phyloP scores from a whole-genome alignment of 371 early-diverging fungal species.

The Capniomyces stellatus region DNA sequence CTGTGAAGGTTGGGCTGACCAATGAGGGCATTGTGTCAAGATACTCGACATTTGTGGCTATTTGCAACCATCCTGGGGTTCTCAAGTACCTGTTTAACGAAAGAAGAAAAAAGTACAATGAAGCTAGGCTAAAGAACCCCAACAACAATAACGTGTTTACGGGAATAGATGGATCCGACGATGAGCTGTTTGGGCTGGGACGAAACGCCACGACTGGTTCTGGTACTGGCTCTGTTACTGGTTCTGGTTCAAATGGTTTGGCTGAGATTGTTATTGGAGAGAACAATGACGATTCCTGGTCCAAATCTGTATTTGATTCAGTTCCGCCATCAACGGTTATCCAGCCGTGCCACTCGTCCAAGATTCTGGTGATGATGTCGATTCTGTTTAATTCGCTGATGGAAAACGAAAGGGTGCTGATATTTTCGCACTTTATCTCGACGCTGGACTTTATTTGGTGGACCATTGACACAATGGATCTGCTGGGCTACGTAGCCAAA shows the following conservation, averaged over 20 bases:
- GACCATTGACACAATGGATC: slow-evolving; percentile 2
- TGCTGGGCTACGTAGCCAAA: background rate
- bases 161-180: background rate
- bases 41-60: slow-evolving; percentile 23
- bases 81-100: slow-evolving; percentile 21
- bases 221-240: background rate
- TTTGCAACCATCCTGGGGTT: slow-evolving; percentile 55
- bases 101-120: background rate
- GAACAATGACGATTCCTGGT: background rate
- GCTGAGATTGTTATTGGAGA: background rate
- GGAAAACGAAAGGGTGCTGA: slow-evolving; percentile 41
- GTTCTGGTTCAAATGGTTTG: background rate
- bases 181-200: background rate
- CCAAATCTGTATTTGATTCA: background rate
- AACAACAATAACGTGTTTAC: too few relatives aligned
- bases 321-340: background rate
- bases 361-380: slow-evolving; percentile 28
- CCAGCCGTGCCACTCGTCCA: slow-evolving; percentile 6
- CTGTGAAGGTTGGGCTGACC: background rate
- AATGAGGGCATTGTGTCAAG: slow-evolving; percentile 6
- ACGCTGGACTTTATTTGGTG: slow-evolving; percentile 40
- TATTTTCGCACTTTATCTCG: slow-evolving; percentile 53
- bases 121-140: background rate
- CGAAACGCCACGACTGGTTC: background rate
- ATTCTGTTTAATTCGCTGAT: slow-evolving; percentile 27